Evolutionary conservation across 768 basidiomycete species (phyloP).

Genomic region (Dacryopinax spathularia): DNA sequence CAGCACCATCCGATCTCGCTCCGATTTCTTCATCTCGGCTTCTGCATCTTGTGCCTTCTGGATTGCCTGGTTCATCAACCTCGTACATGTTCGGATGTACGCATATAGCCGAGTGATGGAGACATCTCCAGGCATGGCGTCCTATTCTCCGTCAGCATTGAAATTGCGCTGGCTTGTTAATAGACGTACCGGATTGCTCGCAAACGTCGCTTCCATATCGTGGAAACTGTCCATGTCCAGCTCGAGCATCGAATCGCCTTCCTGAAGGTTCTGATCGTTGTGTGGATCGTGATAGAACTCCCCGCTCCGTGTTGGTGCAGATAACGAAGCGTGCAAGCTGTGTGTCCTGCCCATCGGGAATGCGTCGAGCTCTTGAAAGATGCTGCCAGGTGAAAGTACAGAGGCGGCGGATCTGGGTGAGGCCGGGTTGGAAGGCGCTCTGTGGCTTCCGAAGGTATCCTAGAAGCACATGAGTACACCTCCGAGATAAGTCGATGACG

Average conservation of each 20-base stretch:
- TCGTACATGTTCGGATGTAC: neutral
- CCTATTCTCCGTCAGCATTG: neutral
- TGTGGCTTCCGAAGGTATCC: neutral
- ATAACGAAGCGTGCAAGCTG: neutral
- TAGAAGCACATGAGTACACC: neutral
- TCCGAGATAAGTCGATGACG: neutral
- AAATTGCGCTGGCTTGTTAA: neutral
- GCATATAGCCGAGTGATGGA: neutral
- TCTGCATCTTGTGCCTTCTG: neutral
- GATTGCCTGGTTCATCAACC: neutral
- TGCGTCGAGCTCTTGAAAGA: neutral
- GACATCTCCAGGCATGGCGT: neutral
- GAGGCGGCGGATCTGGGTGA: constrained; percentile 1
- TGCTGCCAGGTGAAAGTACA: neutral
- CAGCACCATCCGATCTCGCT: neutral
- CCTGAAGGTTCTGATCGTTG: neutral
- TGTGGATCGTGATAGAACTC: neutral
- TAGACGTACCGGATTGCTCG: neutral
- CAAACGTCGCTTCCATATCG: neutral
- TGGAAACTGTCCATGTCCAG: constrained; percentile 2
- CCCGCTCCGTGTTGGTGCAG: neutral
- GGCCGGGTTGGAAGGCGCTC: neutral
- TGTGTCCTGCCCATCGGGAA: neutral
- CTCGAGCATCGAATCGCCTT: neutral
- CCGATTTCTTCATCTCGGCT: neutral